Evolutionary conservation across 2,329 filamentous ascomycete species (phyloP).

Genomic region (Ophiostoma angusticollis): DNA sequence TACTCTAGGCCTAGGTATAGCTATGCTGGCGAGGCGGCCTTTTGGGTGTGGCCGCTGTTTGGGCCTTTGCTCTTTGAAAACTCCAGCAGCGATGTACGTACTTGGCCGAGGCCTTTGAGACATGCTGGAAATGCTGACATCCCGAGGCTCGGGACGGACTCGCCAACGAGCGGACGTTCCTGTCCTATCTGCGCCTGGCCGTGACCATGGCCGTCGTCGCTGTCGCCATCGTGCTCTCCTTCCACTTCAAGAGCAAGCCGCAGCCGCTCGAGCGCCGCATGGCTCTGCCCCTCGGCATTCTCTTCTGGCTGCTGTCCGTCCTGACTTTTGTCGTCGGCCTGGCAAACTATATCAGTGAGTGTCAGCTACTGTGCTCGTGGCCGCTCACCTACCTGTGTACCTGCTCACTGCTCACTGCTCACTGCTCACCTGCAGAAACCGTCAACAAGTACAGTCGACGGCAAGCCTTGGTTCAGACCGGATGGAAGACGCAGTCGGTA

Average conservation of each 20-base stretch:
- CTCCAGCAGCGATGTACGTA: conserved; percentile 51
- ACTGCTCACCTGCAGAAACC: conserved; percentile 36
- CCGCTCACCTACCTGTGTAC: no score
- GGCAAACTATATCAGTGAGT: conserved; percentile 70
- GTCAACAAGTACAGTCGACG: conserved; percentile 69
- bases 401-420: no score
- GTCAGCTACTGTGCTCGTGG: no score
- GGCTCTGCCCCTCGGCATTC: conserved; percentile 67
- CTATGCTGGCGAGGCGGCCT: conserved; percentile 27
- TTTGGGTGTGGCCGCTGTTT: conserved; percentile 49
- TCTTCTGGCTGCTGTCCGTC: conserved; percentile 77
- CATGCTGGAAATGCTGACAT: neutral
- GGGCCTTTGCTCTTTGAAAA: conserved; percentile 64
- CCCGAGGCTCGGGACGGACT: conserved; percentile 50
- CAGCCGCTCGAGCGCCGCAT: conserved; percentile 59
- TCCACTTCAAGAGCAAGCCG: conserved; percentile 71
- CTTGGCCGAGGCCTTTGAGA: conserved; percentile 11
- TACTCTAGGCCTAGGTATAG: neutral
- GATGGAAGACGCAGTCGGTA: conserved; percentile 83
- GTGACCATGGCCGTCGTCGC: conserved; percentile 86
- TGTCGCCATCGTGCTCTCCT: conserved; percentile 82
- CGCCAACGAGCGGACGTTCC: conserved; percentile 71
- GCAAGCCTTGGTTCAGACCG: conserved; percentile 77
- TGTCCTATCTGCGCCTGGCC: conserved; percentile 79
- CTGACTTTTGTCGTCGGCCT: conserved; percentile 66